Evolutionary conservation across 495 filamentous ascomycete genomes (phyloP).

Genomic region (Penicillium herquei): DNA sequence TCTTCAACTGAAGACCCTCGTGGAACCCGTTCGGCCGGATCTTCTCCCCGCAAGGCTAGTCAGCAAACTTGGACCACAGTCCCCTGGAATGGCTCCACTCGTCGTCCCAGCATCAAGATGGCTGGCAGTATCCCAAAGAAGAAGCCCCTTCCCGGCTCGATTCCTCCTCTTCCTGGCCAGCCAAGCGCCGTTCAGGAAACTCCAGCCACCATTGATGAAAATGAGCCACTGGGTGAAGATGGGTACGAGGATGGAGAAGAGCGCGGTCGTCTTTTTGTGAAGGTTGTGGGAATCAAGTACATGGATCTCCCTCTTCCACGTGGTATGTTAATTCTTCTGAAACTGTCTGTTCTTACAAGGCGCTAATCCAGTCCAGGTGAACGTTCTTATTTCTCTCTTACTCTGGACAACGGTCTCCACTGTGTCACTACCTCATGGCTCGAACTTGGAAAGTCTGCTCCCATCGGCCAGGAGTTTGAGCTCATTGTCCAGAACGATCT

Average conservation of each 20-base stretch:
- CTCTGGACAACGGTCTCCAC: slow-evolving; percentile 94
- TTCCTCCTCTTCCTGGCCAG: slow-evolving; percentile 85
- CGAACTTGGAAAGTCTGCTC: slow-evolving; percentile 87
- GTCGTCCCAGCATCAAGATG: slow-evolving; percentile 64
- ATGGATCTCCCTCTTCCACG: slow-evolving; percentile 86
- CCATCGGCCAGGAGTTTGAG: slow-evolving; percentile 98
- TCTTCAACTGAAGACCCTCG: slow-evolving; percentile 55
- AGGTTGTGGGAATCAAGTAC: slow-evolving; percentile 95
- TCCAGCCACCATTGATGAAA: slow-evolving; percentile 60
- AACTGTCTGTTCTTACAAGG: slow-evolving; percentile 4
- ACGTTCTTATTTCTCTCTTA: slow-evolving; percentile 87
- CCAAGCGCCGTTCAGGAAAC: slow-evolving; percentile 69
- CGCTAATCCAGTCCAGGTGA: slow-evolving; percentile 60
- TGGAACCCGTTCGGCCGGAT: slow-evolving; percentile 62
- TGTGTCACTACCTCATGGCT: slow-evolving; percentile 96
- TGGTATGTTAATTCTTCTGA: slow-evolving; percentile 54
- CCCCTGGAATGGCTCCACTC: slow-evolving; percentile 83
- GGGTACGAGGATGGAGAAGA: slow-evolving; percentile 76
- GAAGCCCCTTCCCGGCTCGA: slow-evolving; percentile 56
- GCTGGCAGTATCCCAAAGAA: slow-evolving; percentile 61
- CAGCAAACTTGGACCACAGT: slow-evolving; percentile 93
- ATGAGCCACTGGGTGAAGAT: slow-evolving; percentile 52
- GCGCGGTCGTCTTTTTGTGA: slow-evolving; percentile 91
- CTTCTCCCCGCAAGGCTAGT: slow-evolving; percentile 69
- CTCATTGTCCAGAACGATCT: slow-evolving; percentile 94